Conservation (phyloP, 2,329 filamentous ascomycete species). For the Cercospora sp. region DNA sequence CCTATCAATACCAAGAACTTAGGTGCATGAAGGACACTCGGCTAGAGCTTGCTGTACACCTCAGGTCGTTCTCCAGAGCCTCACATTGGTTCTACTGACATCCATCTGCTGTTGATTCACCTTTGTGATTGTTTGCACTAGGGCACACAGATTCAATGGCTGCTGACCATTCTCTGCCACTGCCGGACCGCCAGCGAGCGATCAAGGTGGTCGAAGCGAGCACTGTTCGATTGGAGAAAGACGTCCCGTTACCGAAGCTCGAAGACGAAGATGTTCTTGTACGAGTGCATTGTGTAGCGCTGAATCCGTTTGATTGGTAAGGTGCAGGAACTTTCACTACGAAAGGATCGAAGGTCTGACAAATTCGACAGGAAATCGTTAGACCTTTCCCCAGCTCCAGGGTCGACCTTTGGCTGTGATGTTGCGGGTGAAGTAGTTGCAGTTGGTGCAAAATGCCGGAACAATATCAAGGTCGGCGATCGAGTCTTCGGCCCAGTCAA, state of each 20-base stretch:
- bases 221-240: conserved; percentile 17
- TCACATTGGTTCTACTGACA: not conserved
- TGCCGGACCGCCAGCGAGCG: conserved; percentile 21
- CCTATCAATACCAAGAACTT: not conserved
- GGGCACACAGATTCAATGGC: conserved; percentile 7
- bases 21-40: not conserved
- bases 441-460: conserved; percentile 17
- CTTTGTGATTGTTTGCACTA: not conserved
- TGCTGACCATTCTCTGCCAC: conserved; percentile 4
- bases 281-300: conserved; percentile 22
- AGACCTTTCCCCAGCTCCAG: conserved; percentile 25
- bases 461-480: conserved; percentile 20
- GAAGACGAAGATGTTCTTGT: conserved; percentile 24
- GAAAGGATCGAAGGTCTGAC: not conserved
- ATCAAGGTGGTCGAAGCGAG: conserved; percentile 22
- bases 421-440: conserved; percentile 24
- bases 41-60: conserved; percentile 4
- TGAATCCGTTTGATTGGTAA: conserved; percentile 28
- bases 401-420: conserved; percentile 26
- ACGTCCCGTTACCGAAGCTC: conserved; percentile 17
- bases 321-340: not conserved
- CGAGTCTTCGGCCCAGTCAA: conserved; percentile 24
- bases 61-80: not conserved
- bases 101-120: not conserved
- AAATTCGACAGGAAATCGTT: conserved; percentile 22